Evolutionary conservation across 1,284 basidiomycete genomes (phyloP), one percentile per base, ranked within the genome.

Genomic region (Austropuccinia psidii): DNA sequence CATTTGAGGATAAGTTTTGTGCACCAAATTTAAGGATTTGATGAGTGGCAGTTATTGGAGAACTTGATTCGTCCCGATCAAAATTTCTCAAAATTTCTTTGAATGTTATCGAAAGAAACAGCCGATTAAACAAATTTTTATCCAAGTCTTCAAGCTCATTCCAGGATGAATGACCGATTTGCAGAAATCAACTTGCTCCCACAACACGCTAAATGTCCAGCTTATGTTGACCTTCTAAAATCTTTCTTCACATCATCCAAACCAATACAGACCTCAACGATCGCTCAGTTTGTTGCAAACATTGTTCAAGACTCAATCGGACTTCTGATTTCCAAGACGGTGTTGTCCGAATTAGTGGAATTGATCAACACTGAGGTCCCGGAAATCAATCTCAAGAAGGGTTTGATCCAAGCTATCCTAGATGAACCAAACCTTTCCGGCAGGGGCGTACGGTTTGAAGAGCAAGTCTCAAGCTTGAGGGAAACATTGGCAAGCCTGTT

Each of bases 401-500:
- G 83, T 67, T 83, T 93, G 66, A 85, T 93, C 24, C 84, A 90
- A 79, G 87, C 88, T 72, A 88, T 87, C 0, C 83, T 95, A 47
- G 83, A 49, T 19, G 57, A 62, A 41, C 37, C 84, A 47, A 85
- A 86, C 43, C 83, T 92, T 27, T 89, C 91, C 78, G 88, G 89
- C 0, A 85, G 89, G 73, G 85, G 88, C 77, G 87, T 87, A 49
- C 93, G 90, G 82, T 96, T 92, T 79, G 95, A 98, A 80, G 93
- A 98, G 81, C 93, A 96, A 85, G 93, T 93, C 7, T 92, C 91
- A 74, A 84, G 86, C 4, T 82, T 98, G 74, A 85, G 93, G 62
- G 90, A 91, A 78, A 88, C 93, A 78, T 87, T 96, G 37, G 91
- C 94, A 1, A 87, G 91, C 80, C 83, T 96, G 24, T 84, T 95